Conservation (phyloP, 306 rosid species). For the Vigna angularis region DNA sequence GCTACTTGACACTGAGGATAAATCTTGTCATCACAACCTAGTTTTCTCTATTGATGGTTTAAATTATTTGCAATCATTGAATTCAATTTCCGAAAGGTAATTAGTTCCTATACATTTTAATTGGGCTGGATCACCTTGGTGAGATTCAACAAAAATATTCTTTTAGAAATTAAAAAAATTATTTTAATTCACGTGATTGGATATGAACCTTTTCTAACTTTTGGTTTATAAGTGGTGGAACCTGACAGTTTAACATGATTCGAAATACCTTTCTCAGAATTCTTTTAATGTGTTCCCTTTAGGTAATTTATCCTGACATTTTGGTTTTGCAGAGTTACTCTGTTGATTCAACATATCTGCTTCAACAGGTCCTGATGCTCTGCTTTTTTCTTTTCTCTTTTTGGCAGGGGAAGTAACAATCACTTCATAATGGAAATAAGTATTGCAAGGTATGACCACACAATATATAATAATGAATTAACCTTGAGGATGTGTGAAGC, state of each 20-base stretch:
- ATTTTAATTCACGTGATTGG: neutral
- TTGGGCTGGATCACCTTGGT: neutral
- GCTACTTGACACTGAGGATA: neutral
- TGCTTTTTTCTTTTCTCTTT: conserved; percentile 12
- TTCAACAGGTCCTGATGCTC: conserved; percentile 23
- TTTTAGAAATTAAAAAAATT: neutral
- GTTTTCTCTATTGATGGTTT: neutral
- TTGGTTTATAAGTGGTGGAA: conserved; percentile 9
- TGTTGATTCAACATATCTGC: conserved; percentile 17
- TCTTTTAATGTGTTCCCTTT: conserved; percentile 3
- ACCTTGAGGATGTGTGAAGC: conserved; percentile 23
- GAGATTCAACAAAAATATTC: neutral
- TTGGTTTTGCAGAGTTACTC: conserved; percentile 14
- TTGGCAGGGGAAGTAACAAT: conserved; percentile 38
- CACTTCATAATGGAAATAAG: conserved; percentile 49
- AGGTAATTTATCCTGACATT: neutral
- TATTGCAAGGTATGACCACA: conserved; percentile 47
- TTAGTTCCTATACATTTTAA: neutral
- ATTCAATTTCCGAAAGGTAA: neutral
- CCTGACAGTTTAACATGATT: conserved; percentile 5
- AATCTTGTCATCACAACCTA: neutral
- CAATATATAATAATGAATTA: neutral
- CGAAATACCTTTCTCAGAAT: conserved; percentile 23
- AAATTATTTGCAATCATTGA: neutral
- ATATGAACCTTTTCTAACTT: conserved; percentile 22